Evolutionary conservation across 2,329 filamentous ascomycete species (phyloP), one percentile per base, ranked within the genome.

Genomic region (Tolypocladium inflatum): DNA sequence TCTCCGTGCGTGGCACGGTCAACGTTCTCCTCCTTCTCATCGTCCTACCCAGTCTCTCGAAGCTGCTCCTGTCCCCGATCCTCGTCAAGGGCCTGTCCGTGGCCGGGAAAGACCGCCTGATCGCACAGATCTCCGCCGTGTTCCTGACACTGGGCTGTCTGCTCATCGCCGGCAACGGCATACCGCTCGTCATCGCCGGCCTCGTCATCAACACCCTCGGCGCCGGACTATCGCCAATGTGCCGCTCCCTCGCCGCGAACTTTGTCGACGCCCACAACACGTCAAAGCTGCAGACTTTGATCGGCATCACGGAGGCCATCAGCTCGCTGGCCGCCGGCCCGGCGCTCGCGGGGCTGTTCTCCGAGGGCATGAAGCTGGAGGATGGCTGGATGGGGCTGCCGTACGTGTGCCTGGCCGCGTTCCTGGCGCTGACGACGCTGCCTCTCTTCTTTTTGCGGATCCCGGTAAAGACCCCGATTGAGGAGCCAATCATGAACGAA

Each of bases 261-360:
- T 59, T 62, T 39, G 60, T 61, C 55, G 58, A 60, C 15, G 56
- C 57, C 11, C 61, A 63, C 55, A 61, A 67, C 55, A 67, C 63
- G 17, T 63, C 62, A 9, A 63, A 67, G 30, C 58, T 70, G n/a
- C 67, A 68, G 57, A 66, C 66, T 6, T 61, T 70, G n/a, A 63
- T 66, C 21, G 63, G 63, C 58, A 68, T 68, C 54, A 58, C 64
- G 11, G 65, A 68, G 61, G 65, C 64, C 5, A 48, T 62, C 10
- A 63, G 67, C 37, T 59, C 58, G 37, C 59, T 70, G 13, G 57
- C 65, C 33, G 63, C 61, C 2, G 65, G 64, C 1, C 66, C 68
- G n/a, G 52, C 64, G 10, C 58, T 70, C 35, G 66, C 66, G 10
- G 64, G 65, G 62, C 41, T 61, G 3, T 69, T 70, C 51, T 64